phyloP scores from a whole-genome alignment of 2,329 filamentous ascomycete species.

The Verticillium longisporum region DNA sequence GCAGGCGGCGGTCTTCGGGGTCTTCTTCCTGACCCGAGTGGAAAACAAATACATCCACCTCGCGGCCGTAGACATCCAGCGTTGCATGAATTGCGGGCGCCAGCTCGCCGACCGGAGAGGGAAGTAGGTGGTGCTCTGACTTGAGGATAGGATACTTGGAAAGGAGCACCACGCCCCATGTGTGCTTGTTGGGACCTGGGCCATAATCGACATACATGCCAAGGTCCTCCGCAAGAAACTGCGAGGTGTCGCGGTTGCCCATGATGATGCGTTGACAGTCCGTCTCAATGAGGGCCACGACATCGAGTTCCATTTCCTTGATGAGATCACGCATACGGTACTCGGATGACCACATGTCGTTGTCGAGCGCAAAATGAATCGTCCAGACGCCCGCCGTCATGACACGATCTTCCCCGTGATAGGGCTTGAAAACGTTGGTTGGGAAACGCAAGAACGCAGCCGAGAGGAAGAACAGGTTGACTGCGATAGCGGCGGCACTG shows the following conservation, averaged over 20 bases:
- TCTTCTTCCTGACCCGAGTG: constrained; percentile 98
- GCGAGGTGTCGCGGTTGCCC: constrained; percentile 95
- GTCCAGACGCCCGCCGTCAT: constrained; percentile 98
- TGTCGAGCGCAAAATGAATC: constrained; percentile 95
- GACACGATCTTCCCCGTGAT: constrained; percentile 80
- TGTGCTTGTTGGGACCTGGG: constrained; percentile 97
- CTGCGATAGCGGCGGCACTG: constrained; percentile 52
- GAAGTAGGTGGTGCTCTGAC: constrained; percentile 90
- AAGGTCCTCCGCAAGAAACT: constrained; percentile 89
- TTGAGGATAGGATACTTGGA: constrained; percentile 98
- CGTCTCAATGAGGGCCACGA: constrained; percentile 88
- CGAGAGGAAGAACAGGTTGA: constrained; percentile 75
- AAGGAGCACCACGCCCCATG: constrained; percentile 86
- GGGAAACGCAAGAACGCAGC: constrained; percentile 89
- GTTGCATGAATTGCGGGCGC: constrained; percentile 97
- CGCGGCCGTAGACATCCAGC: constrained; percentile 81
- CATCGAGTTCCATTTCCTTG: constrained; percentile 92
- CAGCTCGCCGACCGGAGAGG: constrained; percentile 87
- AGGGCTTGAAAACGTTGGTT: constrained; percentile 81
- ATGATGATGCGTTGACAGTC: constrained; percentile 98
- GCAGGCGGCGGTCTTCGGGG: constrained; percentile 79
- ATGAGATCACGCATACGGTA: constrained; percentile 87
- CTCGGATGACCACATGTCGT: constrained; percentile 98
- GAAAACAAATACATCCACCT: constrained; percentile 94
- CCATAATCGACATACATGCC: constrained; percentile 99